Percentiles rank a stretch among this genome's conserved stretches.
phyloP scores from a whole-genome alignment of 805 yeast species.

The Zygosaccharomyces bisporus region DNA sequence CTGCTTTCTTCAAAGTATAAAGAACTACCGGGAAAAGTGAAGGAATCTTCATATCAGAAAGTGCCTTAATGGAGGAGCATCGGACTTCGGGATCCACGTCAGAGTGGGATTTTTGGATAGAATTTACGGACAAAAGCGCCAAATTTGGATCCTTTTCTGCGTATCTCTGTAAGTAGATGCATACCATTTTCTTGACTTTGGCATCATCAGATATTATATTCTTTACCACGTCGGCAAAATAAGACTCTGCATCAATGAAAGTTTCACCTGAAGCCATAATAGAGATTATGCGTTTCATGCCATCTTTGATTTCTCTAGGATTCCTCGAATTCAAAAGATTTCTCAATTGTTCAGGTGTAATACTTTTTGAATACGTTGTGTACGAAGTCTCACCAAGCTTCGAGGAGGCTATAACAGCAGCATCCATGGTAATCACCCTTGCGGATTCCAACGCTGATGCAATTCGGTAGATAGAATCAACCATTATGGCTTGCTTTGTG shows the following conservation, averaged over 20 bases:
- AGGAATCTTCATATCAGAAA: conserved; percentile 78
- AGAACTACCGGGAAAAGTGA: conserved; percentile 77
- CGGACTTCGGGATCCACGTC: conserved; percentile 68
- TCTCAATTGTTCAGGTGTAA: conserved; percentile 62
- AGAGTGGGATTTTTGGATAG: conserved; percentile 77
- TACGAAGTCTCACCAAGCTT: conserved; percentile 59
- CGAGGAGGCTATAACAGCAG: conserved; percentile 74
- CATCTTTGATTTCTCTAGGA: conserved; percentile 59
- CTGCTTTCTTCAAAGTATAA: conserved; percentile 64
- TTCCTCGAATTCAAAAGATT: conserved; percentile 62
- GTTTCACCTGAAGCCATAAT: conserved; percentile 42
- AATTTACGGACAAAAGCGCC: conserved; percentile 85
- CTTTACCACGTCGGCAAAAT: conserved; percentile 85
- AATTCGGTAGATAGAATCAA: conserved; percentile 56
- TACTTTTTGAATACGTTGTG: conserved; percentile 38
- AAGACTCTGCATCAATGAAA: conserved; percentile 40
- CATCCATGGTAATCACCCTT: conserved; percentile 71
- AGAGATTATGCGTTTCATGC: conserved; percentile 53
- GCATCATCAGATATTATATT: conserved; percentile 67
- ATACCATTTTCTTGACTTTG: conserved; percentile 70
- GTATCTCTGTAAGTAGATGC: conserved; percentile 66
- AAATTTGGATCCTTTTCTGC: conserved; percentile 84
- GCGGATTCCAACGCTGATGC: conserved; percentile 78
- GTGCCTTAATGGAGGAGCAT: conserved; percentile 68
- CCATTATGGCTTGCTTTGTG: conserved; percentile 35